Evolutionary conservation across 164 flowering plant species (phyloP), one percentile per base, ranked within the genome.

Genomic region (Stephania japonica): DNA sequence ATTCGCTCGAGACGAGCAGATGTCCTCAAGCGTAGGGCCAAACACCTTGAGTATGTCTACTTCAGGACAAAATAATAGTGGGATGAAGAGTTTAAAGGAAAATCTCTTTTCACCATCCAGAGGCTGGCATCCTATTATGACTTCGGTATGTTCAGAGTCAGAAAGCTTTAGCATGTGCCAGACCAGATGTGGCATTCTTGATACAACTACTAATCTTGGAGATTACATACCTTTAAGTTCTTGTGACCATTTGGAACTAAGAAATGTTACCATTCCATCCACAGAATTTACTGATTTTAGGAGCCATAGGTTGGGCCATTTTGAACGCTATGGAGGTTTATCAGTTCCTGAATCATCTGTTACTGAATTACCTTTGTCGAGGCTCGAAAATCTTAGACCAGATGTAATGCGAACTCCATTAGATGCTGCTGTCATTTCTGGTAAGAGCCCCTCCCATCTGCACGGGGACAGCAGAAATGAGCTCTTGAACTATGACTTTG

Each of bases 181-280:
- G 18, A 32, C 7, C 10, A 21, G 75, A 65, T 42, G 3, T 59
- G 24, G 23, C 42, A 76, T 32, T 41, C 62, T 71, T 62, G 72
- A 73, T 73, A 44, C 23, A 38, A 5, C 71, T 32, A n/a, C 32
- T 26, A 19, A 41, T 42, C 68, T 25, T 72, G 75, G 49, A 49
- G 79, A 73, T 64, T 72, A 63, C 66, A 77, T 77, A 44, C 75
- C 79, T 3, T 68, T 76, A 19, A 12, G 24, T 38, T 70, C 64
- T 26, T 16, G 23, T 7, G 68, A 32, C 63, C 32, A 70, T 47
- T 70, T 47, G 64, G 73, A 75, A 21, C 65, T 44, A 42, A 26
- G 62, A 26, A 64, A 64, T 3, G 0, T 56, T 21, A 49, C 44
- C 26, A 49, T 25, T 61, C 41, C 21, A 42, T 25, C 21, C 53